Conservation (phyloP, 352 stramenopile genomes). For the Pythium sp. region DNA sequence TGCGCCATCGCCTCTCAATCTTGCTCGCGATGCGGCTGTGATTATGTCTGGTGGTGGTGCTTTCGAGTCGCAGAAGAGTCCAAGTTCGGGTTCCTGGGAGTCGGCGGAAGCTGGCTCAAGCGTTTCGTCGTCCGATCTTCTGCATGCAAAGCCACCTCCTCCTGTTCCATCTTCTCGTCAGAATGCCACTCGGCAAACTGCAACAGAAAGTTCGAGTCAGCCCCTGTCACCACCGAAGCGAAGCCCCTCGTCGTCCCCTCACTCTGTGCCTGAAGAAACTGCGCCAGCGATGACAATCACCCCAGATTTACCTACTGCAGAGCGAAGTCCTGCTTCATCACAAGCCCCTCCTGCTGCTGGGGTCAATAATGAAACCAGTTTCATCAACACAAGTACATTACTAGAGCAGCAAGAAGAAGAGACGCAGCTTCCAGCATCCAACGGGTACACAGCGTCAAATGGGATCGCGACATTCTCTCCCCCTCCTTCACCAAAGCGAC, state of each 20-base stretch:
- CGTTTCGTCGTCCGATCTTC: not conserved
- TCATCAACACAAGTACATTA: not conserved
- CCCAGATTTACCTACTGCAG: not conserved
- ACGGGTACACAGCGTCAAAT: not conserved
- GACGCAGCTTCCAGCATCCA: not conserved
- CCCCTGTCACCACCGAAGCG: constrained; percentile 6
- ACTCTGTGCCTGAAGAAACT: not conserved
- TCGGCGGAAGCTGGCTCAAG: not conserved
- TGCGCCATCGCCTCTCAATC: constrained; percentile 11
- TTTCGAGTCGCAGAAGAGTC: not conserved
- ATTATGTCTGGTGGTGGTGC: constrained; percentile 14
- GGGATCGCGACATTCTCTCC: constrained; percentile 3
- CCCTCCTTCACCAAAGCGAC: constrained; percentile 4
- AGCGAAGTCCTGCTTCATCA: not conserved
- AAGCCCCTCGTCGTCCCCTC: not conserved
- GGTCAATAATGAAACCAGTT: not conserved
- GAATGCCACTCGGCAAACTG: not conserved
- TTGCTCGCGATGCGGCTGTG: constrained; percentile 8
- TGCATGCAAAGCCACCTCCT: not conserved
- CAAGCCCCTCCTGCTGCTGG: constrained; percentile 2
- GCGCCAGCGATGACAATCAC: constrained; percentile 3
- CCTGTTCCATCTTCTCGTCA: not conserved
- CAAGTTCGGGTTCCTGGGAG: not conserved
- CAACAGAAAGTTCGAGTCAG: not conserved
- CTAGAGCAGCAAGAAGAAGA: not conserved